phyloP scores from a whole-genome alignment of 192 early-diverging fungal species.

The Dispira parvispora region DNA sequence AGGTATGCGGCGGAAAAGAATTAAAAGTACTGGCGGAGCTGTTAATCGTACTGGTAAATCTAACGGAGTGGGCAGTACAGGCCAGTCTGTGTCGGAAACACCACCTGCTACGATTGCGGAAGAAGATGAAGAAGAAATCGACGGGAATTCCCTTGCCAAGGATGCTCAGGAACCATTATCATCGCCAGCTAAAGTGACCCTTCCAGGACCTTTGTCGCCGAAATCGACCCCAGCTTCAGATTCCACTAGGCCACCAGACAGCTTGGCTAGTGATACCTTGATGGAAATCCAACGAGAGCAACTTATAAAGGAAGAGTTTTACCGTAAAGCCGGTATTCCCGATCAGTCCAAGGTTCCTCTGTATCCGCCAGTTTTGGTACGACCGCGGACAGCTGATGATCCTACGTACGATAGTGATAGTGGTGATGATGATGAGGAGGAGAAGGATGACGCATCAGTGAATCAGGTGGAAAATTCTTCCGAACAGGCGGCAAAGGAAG shows the following conservation, averaged over 20 bases:
- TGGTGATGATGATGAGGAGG: no score
- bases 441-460: no score
- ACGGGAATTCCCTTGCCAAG: background rate
- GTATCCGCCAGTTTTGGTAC: conserved; percentile 8
- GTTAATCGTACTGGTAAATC: background rate
- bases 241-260: no score
- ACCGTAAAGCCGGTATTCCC: background rate
- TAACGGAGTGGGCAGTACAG: no score
- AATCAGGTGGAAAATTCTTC: no score
- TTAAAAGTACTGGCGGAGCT: background rate
- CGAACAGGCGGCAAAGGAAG: no score
- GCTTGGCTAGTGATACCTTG: background rate
- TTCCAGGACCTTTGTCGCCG: background rate
- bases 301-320: conserved; percentile 1
- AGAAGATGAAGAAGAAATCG: background rate
- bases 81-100: background rate
- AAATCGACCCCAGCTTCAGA: background rate
- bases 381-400: background rate
- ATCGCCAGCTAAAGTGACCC: background rate
- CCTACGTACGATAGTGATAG: no score
- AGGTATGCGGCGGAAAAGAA: background rate
- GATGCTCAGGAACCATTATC: background rate
- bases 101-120: background rate
- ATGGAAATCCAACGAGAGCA: background rate
- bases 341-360: conserved; percentile 9